Conservation (phyloP, 441 rosid genomes). For the Omphalea diandra region DNA sequence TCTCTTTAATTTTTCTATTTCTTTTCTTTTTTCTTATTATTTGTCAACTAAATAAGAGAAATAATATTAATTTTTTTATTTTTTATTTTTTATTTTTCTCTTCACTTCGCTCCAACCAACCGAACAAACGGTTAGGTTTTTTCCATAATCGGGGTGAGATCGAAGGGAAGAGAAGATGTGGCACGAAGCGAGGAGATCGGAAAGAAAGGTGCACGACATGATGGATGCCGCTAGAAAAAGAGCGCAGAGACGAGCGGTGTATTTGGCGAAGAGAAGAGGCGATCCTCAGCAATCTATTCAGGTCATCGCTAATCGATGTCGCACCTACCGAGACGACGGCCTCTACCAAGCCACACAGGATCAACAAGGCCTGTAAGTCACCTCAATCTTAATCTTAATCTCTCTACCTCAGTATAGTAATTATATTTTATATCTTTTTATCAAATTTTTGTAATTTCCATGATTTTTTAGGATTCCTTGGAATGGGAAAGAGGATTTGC, state of each 20-base stretch:
- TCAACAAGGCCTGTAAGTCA: slow-evolving; percentile 82
- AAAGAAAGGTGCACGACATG: slow-evolving; percentile 92
- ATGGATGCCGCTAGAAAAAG: slow-evolving; percentile 99
- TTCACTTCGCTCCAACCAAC: too few relatives aligned
- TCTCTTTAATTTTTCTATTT: too few relatives aligned
- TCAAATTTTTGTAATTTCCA: too few relatives aligned
- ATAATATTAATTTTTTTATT: too few relatives aligned
- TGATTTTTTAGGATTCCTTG: slow-evolving; percentile 84
- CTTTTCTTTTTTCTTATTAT: too few relatives aligned
- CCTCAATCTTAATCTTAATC: too few relatives aligned
- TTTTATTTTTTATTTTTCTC: too few relatives aligned
- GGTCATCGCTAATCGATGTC: slow-evolving; percentile 64
- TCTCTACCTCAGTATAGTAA: too few relatives aligned
- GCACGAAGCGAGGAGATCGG: slow-evolving; percentile 98
- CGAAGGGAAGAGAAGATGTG: slow-evolving; percentile 50
- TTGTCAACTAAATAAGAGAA: too few relatives aligned
- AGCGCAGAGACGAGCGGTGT: slow-evolving; percentile 91
- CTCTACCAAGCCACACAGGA: slow-evolving; percentile 89
- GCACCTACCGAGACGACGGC: slow-evolving; percentile 77
- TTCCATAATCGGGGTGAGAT: too few relatives aligned
- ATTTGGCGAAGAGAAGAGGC: slow-evolving; percentile 88
- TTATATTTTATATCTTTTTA: too few relatives aligned
- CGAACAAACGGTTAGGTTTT: too few relatives aligned
- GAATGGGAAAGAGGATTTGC: slow-evolving; percentile 83
- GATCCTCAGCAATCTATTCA: slow-evolving; percentile 94